Evolutionary conservation across 805 yeast genomes (phyloP), one percentile per base, ranked within the genome.

Genomic region (Zygosaccharomyces bisporus): DNA sequence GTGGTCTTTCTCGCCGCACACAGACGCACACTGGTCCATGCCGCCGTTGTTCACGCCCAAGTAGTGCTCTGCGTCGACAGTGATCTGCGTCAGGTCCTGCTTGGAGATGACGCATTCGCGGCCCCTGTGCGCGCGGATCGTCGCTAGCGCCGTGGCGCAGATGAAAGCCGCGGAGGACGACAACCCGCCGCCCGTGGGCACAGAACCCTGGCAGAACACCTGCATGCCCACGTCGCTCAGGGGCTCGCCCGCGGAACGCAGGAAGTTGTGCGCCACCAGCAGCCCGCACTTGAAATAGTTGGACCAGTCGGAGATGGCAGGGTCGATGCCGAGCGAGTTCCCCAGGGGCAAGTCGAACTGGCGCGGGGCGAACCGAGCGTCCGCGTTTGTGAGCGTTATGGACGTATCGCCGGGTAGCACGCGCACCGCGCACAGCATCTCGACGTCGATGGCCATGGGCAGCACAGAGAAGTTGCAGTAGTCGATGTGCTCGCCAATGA

Each of bases 31-130:
- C 64, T 83, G 89, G 58, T 83, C 89, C 84, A 83, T 77, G 31
- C 89, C 88, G n/a, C 89, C 90, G 27, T 82, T 79, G 59, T 80
- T 82, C 41, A 83, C 84, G 27, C 89, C 89, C 29, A 83, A 79
- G 43, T 77, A 77, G 63, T 81, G 86, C 58, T 83, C 89, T 31
- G 81, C 77, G 4, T 75, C 77, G 33, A 79, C 80, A 4, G 88
- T 80, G 41, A 82, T 77, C 43, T 67, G 63, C 14, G 83, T 79
- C 47, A 83, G 68, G 45, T 73, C 80, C 12, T 71, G 59, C 55
- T 80, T 79, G 43, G 76, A 50, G 30, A 81, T 63, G 7, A 55
- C 46, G 40, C 51, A 59, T 31, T 45, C 45, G 2, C 53, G 44
- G 18, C 72, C 62, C n/a, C 76, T 76, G 54, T 79, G 78, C 12